Percentiles rank a stretch among this genome's conserved stretches.
Conservation (phyloP, 495 filamentous ascomycete genomes). For the Neurospora tetraspora region DNA sequence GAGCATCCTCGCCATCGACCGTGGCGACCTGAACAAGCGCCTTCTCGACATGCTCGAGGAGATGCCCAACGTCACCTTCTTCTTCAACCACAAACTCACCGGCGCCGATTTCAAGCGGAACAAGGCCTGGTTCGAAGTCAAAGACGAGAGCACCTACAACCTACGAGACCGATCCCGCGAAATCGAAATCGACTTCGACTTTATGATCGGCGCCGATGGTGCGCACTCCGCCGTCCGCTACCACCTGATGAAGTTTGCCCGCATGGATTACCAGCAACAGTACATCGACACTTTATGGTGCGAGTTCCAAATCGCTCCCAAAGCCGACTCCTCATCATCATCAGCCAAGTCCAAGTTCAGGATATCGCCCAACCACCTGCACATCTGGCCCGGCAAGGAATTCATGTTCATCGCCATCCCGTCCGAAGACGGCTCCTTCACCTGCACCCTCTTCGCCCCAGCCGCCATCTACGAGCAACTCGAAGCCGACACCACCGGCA, state of each 20-base stretch:
- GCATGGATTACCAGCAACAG: slow-evolving; percentile 84
- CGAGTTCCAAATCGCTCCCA: slow-evolving; percentile 70
- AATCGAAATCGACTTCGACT: slow-evolving; percentile 74
- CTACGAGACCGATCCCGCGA: slow-evolving; percentile 28
- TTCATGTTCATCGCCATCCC: slow-evolving; percentile 99
- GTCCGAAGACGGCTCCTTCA: slow-evolving; percentile 81
- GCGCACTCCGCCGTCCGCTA: slow-evolving; percentile 84
- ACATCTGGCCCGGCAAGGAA: slow-evolving; percentile 90
- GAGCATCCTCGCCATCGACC: slow-evolving; percentile 51
- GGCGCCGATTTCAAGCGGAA: slow-evolving; percentile 71
- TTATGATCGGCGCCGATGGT: slow-evolving; percentile 91
- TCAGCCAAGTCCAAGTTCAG: slow-evolving; percentile 47
- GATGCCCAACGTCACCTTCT: slow-evolving; percentile 77
- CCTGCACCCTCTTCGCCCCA: slow-evolving; percentile 86
- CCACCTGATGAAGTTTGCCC: slow-evolving; percentile 86
- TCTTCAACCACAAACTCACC: slow-evolving; percentile 85
- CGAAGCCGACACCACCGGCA: slow-evolving; percentile 36
- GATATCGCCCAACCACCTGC: slow-evolving; percentile 83
- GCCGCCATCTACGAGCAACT: slow-evolving; percentile 48
- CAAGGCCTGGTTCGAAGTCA: slow-evolving; percentile 79
- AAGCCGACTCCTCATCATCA: slow-evolving; percentile 4
- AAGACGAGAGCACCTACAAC: slow-evolving; percentile 10
- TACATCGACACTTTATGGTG: slow-evolving; percentile 98
- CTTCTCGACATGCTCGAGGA: slow-evolving; percentile 77
- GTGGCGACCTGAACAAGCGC: slow-evolving; percentile 71